These are phyloP conservation scores for Mycocentrospora acerina DNA, from an alignment of 2,329 filamentous ascomycete species.

Conservation along the genomic window DNA sequence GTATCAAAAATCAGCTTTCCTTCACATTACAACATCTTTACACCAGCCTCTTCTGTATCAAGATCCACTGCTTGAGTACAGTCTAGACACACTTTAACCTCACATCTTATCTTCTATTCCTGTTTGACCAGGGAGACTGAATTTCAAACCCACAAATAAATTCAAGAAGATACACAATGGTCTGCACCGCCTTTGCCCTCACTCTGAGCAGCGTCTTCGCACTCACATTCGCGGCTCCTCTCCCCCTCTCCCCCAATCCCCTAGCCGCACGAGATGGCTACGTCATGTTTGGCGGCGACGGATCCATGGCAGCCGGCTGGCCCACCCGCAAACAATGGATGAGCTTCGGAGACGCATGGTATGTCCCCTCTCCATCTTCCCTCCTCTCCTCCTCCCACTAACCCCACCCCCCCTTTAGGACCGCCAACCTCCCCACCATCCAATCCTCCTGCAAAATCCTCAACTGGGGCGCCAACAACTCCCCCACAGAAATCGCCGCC, in stretches of 20 bases:
- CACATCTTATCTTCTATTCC: constrained; percentile 1
- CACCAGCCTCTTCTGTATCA: background rate
- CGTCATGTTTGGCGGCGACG: constrained; percentile 38
- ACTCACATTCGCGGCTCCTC: constrained; percentile 24
- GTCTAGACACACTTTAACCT: background rate
- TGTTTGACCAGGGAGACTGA: background rate
- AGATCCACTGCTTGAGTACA: background rate
- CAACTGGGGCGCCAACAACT: constrained; percentile 41
- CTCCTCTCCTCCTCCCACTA: background rate
- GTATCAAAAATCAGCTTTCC: too few species aligned
- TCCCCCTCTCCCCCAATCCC: constrained; percentile 10
- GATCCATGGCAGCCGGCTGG: constrained; percentile 40
- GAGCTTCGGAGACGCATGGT: constrained; percentile 39
- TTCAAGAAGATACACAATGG: constrained; percentile 18
- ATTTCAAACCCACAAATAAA: background rate
- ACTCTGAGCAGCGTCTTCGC: constrained; percentile 33
- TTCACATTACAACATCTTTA: too few species aligned
- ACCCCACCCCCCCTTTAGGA: constrained; percentile 21
- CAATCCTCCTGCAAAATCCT: constrained; percentile 39
- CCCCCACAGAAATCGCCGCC: constrained; percentile 38
- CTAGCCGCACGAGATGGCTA: constrained; percentile 24
- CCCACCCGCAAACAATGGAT: constrained; percentile 38
- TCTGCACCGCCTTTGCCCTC: constrained; percentile 18
- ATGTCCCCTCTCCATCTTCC: background rate
- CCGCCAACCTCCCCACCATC: constrained; percentile 39